Base-by-base conservation (phyloP, 2,329 filamentous ascomycete species). In the Diaporthe ampelina region DNA sequence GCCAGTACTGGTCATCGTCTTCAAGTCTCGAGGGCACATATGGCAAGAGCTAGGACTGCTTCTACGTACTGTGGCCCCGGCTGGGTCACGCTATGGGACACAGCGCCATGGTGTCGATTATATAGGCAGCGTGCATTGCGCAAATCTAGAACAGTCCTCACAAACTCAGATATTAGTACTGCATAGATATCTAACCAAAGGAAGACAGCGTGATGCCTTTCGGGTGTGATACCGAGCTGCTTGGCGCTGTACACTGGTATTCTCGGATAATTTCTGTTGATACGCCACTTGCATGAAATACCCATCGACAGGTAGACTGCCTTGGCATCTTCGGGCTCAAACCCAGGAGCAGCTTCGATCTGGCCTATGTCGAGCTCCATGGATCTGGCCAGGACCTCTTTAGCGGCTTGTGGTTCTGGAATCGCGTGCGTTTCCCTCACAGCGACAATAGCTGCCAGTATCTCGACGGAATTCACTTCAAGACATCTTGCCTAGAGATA, bases 191-290 rank as follows among this genome's bases (percentile, higher is more conserved):
- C 95, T 95, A 81, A 95, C 91, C 79, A 94, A 87, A 2, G 93
- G 92, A 75, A 95, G 83, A 80, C 95, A 93, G 77, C 91, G 8
- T 8, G 95, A 95, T 0, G 94, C 93, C 83, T n/a, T 52, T 26
- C 95, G 93, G 94, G 93, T 21, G 93, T 95, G 79, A 95, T 95
- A 1, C 94, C 94, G 74, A 95, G 86, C 83, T 40, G n/a, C n/a
- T n/a, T n/a, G n/a, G n/a, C n/a, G n/a, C n/a, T n/a, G n/a, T n/a
- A n/a, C n/a, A n/a, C n/a, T n/a, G n/a, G n/a, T n/a, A 84, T 95
- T 93, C 81, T 95, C 93, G 10, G 91, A 94, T 81, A 95, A 95
- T 94, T 94, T 82, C 95, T 95, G 81, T 93, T 94, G 84, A 78
- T 95, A 95, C 61, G 95, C 92, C 29, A 87, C 91, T 79, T 95